phyloP scores from a whole-genome alignment of 352 stramenopile species.

The Blastocystis sp. region DNA sequence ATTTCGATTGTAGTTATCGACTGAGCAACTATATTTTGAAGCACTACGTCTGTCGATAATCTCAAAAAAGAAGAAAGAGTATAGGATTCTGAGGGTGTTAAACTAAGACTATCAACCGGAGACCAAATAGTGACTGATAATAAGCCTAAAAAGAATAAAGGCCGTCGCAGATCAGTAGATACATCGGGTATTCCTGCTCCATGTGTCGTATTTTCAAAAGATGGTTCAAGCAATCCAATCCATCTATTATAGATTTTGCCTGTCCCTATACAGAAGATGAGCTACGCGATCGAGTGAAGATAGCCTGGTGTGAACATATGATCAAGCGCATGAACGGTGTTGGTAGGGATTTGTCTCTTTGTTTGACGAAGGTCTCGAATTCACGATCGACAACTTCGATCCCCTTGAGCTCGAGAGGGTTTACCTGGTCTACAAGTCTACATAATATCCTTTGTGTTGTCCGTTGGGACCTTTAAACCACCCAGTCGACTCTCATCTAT shows the following conservation, averaged over 20 bases:
- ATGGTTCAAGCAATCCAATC: background rate
- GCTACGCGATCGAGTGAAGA: background rate
- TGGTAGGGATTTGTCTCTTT: background rate
- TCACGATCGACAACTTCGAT: background rate
- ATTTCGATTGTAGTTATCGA: background rate
- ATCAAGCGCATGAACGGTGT: background rate
- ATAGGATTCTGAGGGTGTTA: background rate
- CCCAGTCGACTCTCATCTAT: slow-evolving; percentile 46
- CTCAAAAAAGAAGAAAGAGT: background rate
- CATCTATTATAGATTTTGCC: background rate
- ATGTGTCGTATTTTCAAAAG: background rate
- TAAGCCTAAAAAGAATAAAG: background rate
- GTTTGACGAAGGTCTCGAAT: background rate
- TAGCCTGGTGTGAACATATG: background rate
- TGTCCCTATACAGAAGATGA: background rate
- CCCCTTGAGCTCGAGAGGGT: background rate
- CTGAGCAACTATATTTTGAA: background rate
- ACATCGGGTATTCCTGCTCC: background rate
- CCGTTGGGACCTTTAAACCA: background rate
- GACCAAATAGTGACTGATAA: background rate
- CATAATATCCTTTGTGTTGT: background rate
- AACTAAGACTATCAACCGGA: background rate
- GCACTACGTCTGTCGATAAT: background rate
- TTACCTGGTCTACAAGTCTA: background rate
- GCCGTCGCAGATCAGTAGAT: background rate